Evolutionary conservation across 202 grass and related monocot species (phyloP).

Genomic region (Elaeis oleifera): DNA sequence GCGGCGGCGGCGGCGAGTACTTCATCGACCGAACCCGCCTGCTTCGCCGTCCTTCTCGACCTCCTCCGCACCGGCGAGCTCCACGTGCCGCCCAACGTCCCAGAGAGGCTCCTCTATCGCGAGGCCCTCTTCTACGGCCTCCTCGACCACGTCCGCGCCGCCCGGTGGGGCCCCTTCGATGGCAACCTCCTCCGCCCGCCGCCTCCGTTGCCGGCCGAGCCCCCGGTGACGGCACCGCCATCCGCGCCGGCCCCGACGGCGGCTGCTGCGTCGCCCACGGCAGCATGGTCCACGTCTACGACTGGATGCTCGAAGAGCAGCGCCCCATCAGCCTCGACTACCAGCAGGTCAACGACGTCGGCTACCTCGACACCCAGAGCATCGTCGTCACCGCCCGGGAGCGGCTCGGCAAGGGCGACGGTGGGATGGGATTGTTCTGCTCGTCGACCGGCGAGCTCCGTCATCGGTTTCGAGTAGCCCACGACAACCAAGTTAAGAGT

Average conservation of each 20-base stretch:
- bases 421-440: conserved; percentile 59
- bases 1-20: conserved; percentile 30
- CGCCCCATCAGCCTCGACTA: conserved; percentile 56
- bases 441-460: conserved; percentile 44
- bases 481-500: conserved; percentile 39
- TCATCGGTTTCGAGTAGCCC: conserved; percentile 54
- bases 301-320: conserved; percentile 81
- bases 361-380: conserved; percentile 46
- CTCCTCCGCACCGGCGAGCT: conserved; percentile 79
- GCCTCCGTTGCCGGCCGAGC: conserved; percentile 44
- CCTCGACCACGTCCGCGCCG: conserved; percentile 60
- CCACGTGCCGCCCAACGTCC: conserved; percentile 57
- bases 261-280: conserved; percentile 84
- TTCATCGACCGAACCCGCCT: conserved; percentile 91
- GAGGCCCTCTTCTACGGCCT: conserved; percentile 90
- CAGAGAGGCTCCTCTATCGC: conserved; percentile 68
- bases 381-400: conserved; percentile 61
- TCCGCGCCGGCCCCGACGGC: conserved; percentile 67
- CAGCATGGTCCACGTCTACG: conserved; percentile 67
- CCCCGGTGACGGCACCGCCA: conserved; percentile 64
- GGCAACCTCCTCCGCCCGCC: conserved; percentile 44
- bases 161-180: conserved; percentile 62
- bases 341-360: conserved; percentile 70
- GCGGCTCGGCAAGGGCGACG: conserved; percentile 35
- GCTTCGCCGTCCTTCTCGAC: conserved; percentile 87